These are phyloP conservation scores for Phytophthora cactorum DNA, from an alignment of 352 stramenopile species.

Conservation along the genomic window DNA sequence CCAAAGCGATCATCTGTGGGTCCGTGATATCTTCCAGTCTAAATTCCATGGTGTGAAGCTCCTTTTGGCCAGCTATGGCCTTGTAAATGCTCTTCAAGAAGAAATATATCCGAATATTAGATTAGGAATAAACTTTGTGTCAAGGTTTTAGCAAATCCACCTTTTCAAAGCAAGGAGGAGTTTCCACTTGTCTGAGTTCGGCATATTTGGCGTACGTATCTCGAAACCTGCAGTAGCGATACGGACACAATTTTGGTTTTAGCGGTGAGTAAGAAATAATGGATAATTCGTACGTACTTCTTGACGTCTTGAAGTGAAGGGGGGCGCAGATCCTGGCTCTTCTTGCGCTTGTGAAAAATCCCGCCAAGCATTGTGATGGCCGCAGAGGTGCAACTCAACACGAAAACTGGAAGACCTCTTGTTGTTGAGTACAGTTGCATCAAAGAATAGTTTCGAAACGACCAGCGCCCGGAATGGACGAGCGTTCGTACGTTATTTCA, in stretches of 20 bases:
- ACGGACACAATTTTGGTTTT: background rate
- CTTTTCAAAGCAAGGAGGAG: constrained; percentile 74
- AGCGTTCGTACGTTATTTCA: constrained; percentile 8
- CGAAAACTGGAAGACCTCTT: constrained; percentile 3
- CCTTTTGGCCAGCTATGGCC: constrained; percentile 83
- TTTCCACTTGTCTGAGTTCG: constrained; percentile 62
- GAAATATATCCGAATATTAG: background rate
- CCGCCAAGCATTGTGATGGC: constrained; percentile 56
- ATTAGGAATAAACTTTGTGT: no score
- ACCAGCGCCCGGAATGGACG: constrained; percentile 17
- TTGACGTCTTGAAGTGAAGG: constrained; percentile 83
- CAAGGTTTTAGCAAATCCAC: constrained; percentile 17
- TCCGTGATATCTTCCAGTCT: constrained; percentile 83
- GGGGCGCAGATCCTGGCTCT: constrained; percentile 75
- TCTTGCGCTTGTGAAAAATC: constrained; percentile 86
- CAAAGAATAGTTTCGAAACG: constrained; percentile 45
- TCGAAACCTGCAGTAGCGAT: constrained; percentile 53
- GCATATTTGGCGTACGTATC: constrained; percentile 72
- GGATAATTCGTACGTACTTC: constrained; percentile 35
- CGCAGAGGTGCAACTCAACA: background rate
- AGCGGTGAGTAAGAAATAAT: background rate
- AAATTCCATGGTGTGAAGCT: constrained; percentile 77
- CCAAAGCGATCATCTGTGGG: constrained; percentile 77
- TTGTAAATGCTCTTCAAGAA: constrained; percentile 81
- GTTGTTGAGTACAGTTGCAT: background rate